Percentiles rank a stretch among this genome's conserved stretches.
Conservation (phyloP, 768 basidiomycete genomes). For the Rhizopogon roseolus region DNA sequence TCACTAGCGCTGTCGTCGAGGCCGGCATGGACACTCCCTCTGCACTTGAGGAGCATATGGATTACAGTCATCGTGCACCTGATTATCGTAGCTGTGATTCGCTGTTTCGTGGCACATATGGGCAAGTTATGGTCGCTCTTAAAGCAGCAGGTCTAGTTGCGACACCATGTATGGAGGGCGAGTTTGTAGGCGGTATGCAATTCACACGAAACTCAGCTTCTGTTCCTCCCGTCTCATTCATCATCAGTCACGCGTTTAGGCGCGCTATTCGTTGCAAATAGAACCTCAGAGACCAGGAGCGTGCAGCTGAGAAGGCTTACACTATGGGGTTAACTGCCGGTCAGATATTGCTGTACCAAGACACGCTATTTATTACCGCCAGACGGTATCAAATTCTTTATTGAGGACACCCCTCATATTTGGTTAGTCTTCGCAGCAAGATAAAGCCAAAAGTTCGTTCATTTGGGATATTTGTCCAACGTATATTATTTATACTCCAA, state of each 20-base stretch:
- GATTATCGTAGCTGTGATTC: not conserved
- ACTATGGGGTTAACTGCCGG: slow-evolving; percentile 30
- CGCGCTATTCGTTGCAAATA: slow-evolving; percentile 34
- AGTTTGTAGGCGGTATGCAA: slow-evolving; percentile 27
- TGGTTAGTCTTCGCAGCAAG: not conserved
- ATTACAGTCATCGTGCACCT: slow-evolving; percentile 1
- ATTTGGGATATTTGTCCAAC: not conserved
- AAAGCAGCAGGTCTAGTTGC: slow-evolving; percentile 31
- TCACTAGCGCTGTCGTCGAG: slow-evolving; percentile 31
- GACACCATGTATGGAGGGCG: slow-evolving; percentile 24
- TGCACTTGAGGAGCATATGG: not conserved
- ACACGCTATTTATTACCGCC: not conserved
- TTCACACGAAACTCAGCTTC: not conserved
- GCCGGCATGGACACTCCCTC: slow-evolving; percentile 37
- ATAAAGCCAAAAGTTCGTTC: not conserved
- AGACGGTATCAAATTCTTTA: not conserved
- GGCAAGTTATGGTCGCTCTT: slow-evolving; percentile 36
- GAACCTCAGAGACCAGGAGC: slow-evolving; percentile 17
- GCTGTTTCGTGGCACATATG: slow-evolving; percentile 39
- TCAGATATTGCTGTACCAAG: not conserved
- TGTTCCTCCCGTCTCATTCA: not conserved
- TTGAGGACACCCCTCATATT: not conserved
- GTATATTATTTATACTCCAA: not conserved
- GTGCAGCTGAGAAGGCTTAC: slow-evolving; percentile 36
- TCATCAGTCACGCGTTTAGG: slow-evolving; percentile 35